Evolutionary conservation across 805 yeast genomes (phyloP), one percentile per base, ranked within the genome.

Genomic region (Lipomyces spencermartinsiae): DNA sequence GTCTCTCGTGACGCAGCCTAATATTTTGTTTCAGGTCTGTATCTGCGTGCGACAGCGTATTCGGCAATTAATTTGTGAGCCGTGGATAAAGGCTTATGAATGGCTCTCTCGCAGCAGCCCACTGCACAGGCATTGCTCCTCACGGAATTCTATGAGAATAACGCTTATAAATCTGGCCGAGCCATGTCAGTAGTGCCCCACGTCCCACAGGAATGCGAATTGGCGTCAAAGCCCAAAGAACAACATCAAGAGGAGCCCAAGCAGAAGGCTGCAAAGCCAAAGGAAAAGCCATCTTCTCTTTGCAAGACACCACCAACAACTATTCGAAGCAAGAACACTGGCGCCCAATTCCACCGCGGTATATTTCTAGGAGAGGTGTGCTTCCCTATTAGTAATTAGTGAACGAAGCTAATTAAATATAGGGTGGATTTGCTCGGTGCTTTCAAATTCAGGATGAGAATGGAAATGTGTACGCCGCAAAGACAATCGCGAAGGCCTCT

Each of bases 371-470:
- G 99, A 49, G 98, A 94, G 81, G 75, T 70, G 65, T 10, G 60
- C 43, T 16, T 12, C 9, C 9, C 29, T 3, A 25, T 16, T 29
- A 9, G 63, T 4, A 10, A 3, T 14, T 33, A n/a, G 4, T 34
- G 33, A 16, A 9, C 4, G 0, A 22, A 14, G 10, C 37, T 22
- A 12, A 46, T 34, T 43, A 43, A 37, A n/a, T n/a, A 29, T 61
- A 75, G 74, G 99, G 99, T 69, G 99, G 99, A 0, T 95, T 95
- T 83, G 99, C 99, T 19, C 87, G 98, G 76, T 95, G 99, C 78
- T 95, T 95, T 81, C 98, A 95, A 78, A 95, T 95, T 84, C 92
- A 90, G 77, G 97, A 93, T 80, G 90, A 92, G 69, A 82, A 86
- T 72, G 98, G 98, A 46, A 86, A 87, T 75, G 85, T 91, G 1